Evolutionary conservation across 2,329 filamentous ascomycete genomes (phyloP), one percentile per base, ranked within the genome.

Genomic region (Xylaria sp.): DNA sequence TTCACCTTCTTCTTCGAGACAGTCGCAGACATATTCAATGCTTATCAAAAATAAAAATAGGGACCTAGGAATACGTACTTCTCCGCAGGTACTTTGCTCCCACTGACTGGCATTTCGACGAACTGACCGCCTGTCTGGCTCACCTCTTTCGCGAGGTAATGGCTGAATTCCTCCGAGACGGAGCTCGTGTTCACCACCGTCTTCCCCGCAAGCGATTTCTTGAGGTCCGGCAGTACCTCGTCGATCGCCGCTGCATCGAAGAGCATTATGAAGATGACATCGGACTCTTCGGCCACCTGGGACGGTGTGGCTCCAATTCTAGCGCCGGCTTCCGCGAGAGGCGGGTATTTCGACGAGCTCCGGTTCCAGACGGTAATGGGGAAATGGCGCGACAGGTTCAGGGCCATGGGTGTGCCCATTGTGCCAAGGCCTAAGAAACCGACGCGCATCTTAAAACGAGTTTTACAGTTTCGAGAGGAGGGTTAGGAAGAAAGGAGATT

Each of bases 41-140:
- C 39, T 57, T 10, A 2, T 9, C n/a, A 9, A n/a, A 25, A 18
- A 39, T 5, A n/a, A n/a, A 57, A 18, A 20, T 7, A 25, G 15
- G 25, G 10, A 41, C 33, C 33, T 57, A 23, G 20, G 36, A 57
- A 57, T 9, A 18, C 55, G 7, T 57, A 57, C 55, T 76, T 71
- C 64, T 79, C 79, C 0, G 79, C 79, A 0, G 79, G 79, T 0
- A 78, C 66, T 51, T 76, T 77, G 72, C 78, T 79, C 7, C 79
- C 79, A 59, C 79, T 80, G 39, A 80, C 79, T 2, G 78, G 79
- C 78, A 80, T 80, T 62, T 80, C 78, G 48, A 80, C 63, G 31
- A 76, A 80, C 2, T 74, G 54, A 1, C 78, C 78, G 0, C 79
- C 77, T 2, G 74, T 75, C 1, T 56, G 31, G 6, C 59, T 55